phyloP scores from a whole-genome alignment of 345 rosid species.

The Punica granatum region DNA sequence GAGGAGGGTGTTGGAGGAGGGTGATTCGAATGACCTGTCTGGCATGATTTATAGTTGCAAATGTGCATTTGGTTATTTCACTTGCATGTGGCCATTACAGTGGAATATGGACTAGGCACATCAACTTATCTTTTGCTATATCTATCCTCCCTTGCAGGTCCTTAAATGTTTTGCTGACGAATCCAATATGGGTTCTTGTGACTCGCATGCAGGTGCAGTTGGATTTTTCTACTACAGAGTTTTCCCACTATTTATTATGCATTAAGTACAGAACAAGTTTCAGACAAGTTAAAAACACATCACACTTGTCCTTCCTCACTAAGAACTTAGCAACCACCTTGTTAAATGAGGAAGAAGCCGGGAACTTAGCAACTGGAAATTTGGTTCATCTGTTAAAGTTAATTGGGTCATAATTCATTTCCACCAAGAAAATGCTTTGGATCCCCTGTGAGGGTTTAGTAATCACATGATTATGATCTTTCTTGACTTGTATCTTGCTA shows the following conservation, averaged over 20 bases:
- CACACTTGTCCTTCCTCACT: not conserved
- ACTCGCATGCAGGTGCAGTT: conserved; percentile 61
- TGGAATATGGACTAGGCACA: not conserved
- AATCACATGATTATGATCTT: not conserved
- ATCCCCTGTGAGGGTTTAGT: not conserved
- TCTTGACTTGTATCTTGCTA: no score
- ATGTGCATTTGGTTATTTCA: not conserved
- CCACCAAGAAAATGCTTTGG: not conserved
- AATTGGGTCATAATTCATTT: not conserved
- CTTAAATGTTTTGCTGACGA: conserved; percentile 57
- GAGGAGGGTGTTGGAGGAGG: no score
- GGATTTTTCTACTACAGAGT: not conserved
- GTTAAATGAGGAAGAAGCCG: not conserved
- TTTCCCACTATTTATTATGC: not conserved
- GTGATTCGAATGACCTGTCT: no score
- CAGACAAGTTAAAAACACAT: not conserved
- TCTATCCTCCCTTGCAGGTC: conserved; percentile 30
- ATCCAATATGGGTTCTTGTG: conserved; percentile 63
- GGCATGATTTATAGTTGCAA: not conserved
- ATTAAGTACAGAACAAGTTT: not conserved
- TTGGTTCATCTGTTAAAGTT: not conserved
- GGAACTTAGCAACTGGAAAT: not conserved
- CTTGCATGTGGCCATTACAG: not conserved
- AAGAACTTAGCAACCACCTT: not conserved
- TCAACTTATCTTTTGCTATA: not conserved